These are phyloP conservation scores for Chrysosporium queenslandicum DNA, from an alignment of 2,329 filamentous ascomycete species.

Conservation along the genomic window DNA sequence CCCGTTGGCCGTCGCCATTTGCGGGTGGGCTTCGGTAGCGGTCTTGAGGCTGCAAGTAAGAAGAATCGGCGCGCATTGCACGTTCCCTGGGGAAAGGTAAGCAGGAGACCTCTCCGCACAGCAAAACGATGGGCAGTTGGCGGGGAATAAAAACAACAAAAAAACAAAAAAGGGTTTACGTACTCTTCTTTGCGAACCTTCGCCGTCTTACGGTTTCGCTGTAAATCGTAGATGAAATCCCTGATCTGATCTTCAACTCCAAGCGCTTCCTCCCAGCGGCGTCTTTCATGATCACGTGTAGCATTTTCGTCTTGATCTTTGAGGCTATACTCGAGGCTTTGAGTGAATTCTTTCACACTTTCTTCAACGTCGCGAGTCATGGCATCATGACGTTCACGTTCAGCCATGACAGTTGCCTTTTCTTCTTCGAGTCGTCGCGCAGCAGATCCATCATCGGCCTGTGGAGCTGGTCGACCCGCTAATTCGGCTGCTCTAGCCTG, in stretches of 20 bases:
- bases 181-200: slow-evolving; percentile 56
- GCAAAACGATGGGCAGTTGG: background rate
- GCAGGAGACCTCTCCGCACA: background rate
- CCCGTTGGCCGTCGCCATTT: slow-evolving; percentile 26
- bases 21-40: slow-evolving; percentile 46
- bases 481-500: slow-evolving; percentile 90
- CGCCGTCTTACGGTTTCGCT: slow-evolving; percentile 70
- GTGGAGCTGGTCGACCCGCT: slow-evolving; percentile 68
- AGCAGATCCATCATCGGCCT: slow-evolving; percentile 61
- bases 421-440: slow-evolving; percentile 84
- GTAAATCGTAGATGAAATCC: slow-evolving; percentile 95
- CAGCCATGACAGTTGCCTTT: slow-evolving; percentile 65
- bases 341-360: slow-evolving; percentile 79
- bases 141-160: background rate
- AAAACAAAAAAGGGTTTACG: slow-evolving; percentile 20
- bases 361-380: slow-evolving; percentile 98
- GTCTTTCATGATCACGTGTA: slow-evolving; percentile 75
- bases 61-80: slow-evolving; percentile 3
- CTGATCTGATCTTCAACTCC: slow-evolving; percentile 94
- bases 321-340: slow-evolving; percentile 73
- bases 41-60: slow-evolving; percentile 34
- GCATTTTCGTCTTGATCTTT: slow-evolving; percentile 69
- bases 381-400: slow-evolving; percentile 86
- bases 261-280: slow-evolving; percentile 90
- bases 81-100: slow-evolving; percentile 13